These are phyloP conservation scores for Marchantia paleacea DNA, from an alignment of 225 moss, liverwort and hornwort genomes.

Conservation along the genomic window DNA sequence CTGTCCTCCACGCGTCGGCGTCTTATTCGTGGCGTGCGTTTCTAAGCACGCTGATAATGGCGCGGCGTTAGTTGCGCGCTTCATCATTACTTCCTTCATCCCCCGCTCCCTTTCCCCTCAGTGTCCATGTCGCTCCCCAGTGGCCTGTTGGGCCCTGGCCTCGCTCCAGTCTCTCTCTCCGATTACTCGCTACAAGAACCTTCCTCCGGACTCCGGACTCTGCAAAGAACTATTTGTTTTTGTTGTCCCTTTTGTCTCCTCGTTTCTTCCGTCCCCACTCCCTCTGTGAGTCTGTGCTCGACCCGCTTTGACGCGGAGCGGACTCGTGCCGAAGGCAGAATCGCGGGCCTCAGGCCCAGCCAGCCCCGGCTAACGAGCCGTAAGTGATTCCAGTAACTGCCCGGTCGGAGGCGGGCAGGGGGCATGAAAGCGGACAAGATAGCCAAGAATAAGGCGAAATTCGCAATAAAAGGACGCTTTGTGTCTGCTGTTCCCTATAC, in stretches of 20 bases:
- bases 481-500: constrained; percentile 7
- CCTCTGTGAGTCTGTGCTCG: not conserved
- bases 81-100: constrained; percentile 22
- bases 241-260: not conserved
- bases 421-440: not conserved
- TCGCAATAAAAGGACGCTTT: not conserved
- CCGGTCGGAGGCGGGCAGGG: not conserved
- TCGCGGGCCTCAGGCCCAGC: not conserved
- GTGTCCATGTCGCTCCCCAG: not conserved
- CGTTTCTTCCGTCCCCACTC: not conserved
- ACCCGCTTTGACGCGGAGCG: constrained; percentile 2
- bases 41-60: constrained; percentile 29
- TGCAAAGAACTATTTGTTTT: not conserved
- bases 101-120: not conserved
- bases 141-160: not conserved
- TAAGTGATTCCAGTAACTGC: constrained; percentile 8
- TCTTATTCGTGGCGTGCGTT: constrained; percentile 6
- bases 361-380: not conserved
- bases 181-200: constrained; percentile 16
- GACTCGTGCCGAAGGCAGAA: not conserved
- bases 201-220: not conserved
- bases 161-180: not conserved
- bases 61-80: constrained; percentile 29
- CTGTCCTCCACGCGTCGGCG: constrained; percentile 8
- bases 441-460: not conserved